Evolutionary conservation across 345 rosid genomes (phyloP).

Genomic region (Dovyalis caffra): DNA sequence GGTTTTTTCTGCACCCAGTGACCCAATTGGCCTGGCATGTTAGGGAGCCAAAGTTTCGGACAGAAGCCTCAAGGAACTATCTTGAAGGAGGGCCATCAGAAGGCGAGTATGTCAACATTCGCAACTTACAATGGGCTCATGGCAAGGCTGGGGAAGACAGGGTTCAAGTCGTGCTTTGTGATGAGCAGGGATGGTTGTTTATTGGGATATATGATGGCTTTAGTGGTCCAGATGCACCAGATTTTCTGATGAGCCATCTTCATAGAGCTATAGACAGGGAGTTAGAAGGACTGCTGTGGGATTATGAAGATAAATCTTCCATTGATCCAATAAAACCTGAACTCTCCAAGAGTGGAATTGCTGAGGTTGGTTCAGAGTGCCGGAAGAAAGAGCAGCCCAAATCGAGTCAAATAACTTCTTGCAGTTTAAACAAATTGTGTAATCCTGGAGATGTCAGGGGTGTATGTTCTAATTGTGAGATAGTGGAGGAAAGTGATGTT

Average conservation of each 20-base stretch:
- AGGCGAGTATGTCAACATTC: slow-evolving; percentile 50
- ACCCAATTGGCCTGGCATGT: slow-evolving; percentile 66
- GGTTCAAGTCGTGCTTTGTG: slow-evolving; percentile 96
- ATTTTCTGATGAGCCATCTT: slow-evolving; percentile 83
- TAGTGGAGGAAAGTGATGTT: slow-evolving; percentile 42
- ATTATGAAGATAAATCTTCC: slow-evolving; percentile 57
- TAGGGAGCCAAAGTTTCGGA: slow-evolving; percentile 61
- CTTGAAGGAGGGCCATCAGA: slow-evolving; percentile 59
- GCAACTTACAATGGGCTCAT: slow-evolving; percentile 97
- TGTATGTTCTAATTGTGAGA: slow-evolving; percentile 47
- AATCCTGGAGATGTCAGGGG: slow-evolving; percentile 32
- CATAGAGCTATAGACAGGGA: slow-evolving; percentile 86
- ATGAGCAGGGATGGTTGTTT: slow-evolving; percentile 96
- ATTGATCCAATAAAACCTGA: slow-evolving; percentile 39
- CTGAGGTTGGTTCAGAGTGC: slow-evolving; percentile 25
- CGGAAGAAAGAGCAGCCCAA: slow-evolving; percentile 27
- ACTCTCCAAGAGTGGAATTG: slow-evolving; percentile 18
- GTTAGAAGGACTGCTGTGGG: slow-evolving; percentile 90
- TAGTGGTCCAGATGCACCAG: slow-evolving; percentile 99
- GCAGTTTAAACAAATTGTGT: slow-evolving; percentile 31
- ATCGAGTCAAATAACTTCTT: slow-evolving; percentile 34
- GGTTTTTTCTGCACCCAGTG: slow-evolving; percentile 72
- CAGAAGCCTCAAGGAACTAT: slow-evolving; percentile 55
- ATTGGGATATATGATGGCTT: slow-evolving; percentile 99
- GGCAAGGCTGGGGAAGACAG: slow-evolving; percentile 99